phyloP scores from a whole-genome alignment of 73 alveolate genomes.

The Stentor coeruleus region DNA sequence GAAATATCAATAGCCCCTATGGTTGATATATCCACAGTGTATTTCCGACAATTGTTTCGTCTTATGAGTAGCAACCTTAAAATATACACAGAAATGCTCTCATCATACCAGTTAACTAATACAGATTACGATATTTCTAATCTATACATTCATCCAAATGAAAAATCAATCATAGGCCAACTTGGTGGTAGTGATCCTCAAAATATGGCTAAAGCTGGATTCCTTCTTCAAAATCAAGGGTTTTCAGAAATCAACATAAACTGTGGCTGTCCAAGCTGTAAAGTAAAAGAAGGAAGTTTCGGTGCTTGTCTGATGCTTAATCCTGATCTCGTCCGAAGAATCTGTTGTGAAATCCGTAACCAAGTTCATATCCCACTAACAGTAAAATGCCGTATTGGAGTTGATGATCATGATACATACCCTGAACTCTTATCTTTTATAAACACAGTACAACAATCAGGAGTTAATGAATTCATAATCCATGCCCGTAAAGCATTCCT shows the following conservation, averaged over 20 bases:
- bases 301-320: slow-evolving; percentile 97
- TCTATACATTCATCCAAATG: slow-evolving; percentile 50
- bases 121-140: too few relatives aligned
- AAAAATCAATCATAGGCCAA: slow-evolving; percentile 85
- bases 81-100: slow-evolving; percentile 31
- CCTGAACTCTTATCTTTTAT: slow-evolving; percentile 77
- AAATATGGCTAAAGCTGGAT: slow-evolving; percentile 75
- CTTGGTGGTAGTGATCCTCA: slow-evolving; percentile 93
- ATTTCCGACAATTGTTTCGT: slow-evolving; percentile 53
- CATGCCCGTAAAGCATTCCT: slow-evolving; percentile 93
- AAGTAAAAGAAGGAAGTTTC: slow-evolving; percentile 84
- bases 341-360: slow-evolving; percentile 62
- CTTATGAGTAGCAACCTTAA: slow-evolving; percentile 33
- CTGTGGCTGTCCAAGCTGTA: slow-evolving; percentile 95
- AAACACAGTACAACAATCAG: slow-evolving; percentile 67
- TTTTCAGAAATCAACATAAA: slow-evolving; percentile 88
- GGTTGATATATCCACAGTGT: slow-evolving; percentile 49
- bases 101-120: background rate
- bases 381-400: slow-evolving; percentile 95
- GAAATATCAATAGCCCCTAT: slow-evolving; percentile 52
- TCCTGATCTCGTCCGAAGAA: slow-evolving; percentile 78
- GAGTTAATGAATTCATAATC: slow-evolving; percentile 75
- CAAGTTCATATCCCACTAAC: slow-evolving; percentile 71
- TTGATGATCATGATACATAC: slow-evolving; percentile 83
- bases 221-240: slow-evolving; percentile 63